These are phyloP conservation scores for Fusarium coffeatum DNA, from an alignment of 2,329 filamentous ascomycete genomes.

Conservation along the genomic window DNA sequence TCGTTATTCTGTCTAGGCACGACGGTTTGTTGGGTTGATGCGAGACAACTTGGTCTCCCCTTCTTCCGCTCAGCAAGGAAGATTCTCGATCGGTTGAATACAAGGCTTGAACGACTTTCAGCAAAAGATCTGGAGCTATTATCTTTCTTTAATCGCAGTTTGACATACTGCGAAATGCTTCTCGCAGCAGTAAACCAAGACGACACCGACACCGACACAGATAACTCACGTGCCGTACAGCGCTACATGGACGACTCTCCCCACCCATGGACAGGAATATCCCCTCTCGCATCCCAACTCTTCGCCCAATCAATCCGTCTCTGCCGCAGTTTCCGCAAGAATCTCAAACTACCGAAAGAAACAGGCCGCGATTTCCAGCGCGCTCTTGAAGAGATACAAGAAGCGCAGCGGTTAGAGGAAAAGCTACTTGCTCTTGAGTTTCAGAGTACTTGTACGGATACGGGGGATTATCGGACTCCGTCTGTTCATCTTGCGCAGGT, in stretches of 20 bases:
- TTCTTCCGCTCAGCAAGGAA: constrained; percentile 49
- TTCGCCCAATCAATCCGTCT: constrained; percentile 52
- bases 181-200: constrained; percentile 53
- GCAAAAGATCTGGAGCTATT: constrained; percentile 47
- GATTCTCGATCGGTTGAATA: constrained; percentile 45
- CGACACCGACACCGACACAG: constrained; percentile 1
- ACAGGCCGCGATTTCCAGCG: constrained; percentile 47
- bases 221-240: not conserved
- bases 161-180: constrained; percentile 58
- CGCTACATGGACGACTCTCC: constrained; percentile 37
- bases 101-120: constrained; percentile 23
- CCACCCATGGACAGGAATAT: constrained; percentile 56
- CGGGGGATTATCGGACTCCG: constrained; percentile 49
- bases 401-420: constrained; percentile 52
- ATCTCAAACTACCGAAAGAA: constrained; percentile 38
- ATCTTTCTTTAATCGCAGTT: constrained; percentile 53
- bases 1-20: constrained; percentile 56
- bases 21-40: constrained; percentile 56
- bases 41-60: constrained; percentile 48
- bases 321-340: constrained; percentile 51
- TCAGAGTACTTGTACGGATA: constrained; percentile 39
- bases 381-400: constrained; percentile 35
- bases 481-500: constrained; percentile 50
- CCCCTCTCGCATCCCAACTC: constrained; percentile 49
- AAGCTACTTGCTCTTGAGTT: constrained; percentile 50